Evolutionary conservation across 179 eudicot species (phyloP), one percentile per base, ranked within the genome.

Genomic region (Dionaea muscipula): DNA sequence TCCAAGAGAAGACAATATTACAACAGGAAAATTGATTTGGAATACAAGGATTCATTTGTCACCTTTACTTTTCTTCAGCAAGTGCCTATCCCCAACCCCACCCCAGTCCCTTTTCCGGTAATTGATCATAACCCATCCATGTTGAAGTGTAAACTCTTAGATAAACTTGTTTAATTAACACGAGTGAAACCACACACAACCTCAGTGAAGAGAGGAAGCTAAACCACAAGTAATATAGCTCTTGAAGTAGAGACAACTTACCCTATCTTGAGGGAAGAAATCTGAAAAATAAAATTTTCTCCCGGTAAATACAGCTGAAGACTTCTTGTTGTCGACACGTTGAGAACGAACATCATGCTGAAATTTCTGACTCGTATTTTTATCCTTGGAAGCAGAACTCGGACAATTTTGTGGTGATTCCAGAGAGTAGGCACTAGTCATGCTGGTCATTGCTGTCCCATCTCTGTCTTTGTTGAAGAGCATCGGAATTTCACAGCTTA

Each of bases 221-320:
- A 28, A 28, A 8, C 35, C 8, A 8, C 35, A 28, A 52, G 15
- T 22, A 18, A 9, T n/a, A 22, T 14, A 2, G 9, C 17, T 58
- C 36, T 4, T 38, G 35, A 17, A 35, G 26, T 16, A 43, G 26
- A 24, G 24, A 41, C 13, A 75, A 61, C 77, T 70, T 72, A 84
- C 98, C 80, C 78, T 76, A 25, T 78, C 88, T 41, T 55, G 66
- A 36, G 99, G 94, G 65, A 88, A 91, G 45, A 75, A 68, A 48
- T 52, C 66, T 9, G 91, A 78, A 74, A 91, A 84, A 53, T 69
- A 41, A 71, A 87, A 91, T 25, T 64, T 51, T 51, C 66, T 80
- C 57, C 85, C 85, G 35, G 47, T 53, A 51, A 91, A 91, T 43
- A 87, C 83, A 59, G 61, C 52, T 35, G 68, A 57, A 54, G 69